Evolutionary conservation across 495 filamentous ascomycete species (phyloP).

Genomic region (Podospora fimiseda): DNA sequence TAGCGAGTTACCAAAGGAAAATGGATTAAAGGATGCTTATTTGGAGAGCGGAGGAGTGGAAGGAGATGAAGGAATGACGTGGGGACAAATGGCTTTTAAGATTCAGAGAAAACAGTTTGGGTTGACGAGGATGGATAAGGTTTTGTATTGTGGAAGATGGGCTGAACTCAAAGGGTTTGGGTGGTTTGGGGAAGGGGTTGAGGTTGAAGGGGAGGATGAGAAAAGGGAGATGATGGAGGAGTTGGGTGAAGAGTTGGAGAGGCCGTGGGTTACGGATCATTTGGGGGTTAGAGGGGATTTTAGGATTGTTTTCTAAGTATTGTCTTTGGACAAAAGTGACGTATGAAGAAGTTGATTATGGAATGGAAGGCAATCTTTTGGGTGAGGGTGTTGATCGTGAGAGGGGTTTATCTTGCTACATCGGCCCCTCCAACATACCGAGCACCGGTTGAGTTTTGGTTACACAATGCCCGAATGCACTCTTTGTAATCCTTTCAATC

Average conservation of each 20-base stretch:
- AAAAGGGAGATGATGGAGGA: not conserved
- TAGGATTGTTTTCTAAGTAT: not conserved
- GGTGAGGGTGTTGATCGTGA: too few relatives aligned
- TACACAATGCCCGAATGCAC: too few relatives aligned
- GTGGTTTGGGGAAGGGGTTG: constrained; percentile 36
- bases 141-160: constrained; percentile 29
- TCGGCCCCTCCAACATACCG: too few relatives aligned
- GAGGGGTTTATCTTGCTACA: too few relatives aligned
- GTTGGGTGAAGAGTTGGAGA: constrained; percentile 10
- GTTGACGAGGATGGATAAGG: constrained; percentile 48
- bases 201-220: constrained; percentile 16
- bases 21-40: constrained; percentile 47
- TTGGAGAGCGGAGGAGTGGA: constrained; percentile 45
- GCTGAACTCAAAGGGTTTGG: constrained; percentile 29
- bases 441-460: too few relatives aligned
- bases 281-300: constrained; percentile 22
- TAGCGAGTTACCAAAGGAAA: constrained; percentile 35
- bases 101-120: constrained; percentile 32
- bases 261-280: constrained; percentile 25
- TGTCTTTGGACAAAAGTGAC: too few relatives aligned
- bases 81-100: constrained; percentile 46
- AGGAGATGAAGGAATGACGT: constrained; percentile 47
- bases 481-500: too few relatives aligned
- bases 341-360: too few relatives aligned
- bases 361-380: too few relatives aligned